phyloP scores from a whole-genome alignment of 768 basidiomycete species.

The Pholiota conissans region DNA sequence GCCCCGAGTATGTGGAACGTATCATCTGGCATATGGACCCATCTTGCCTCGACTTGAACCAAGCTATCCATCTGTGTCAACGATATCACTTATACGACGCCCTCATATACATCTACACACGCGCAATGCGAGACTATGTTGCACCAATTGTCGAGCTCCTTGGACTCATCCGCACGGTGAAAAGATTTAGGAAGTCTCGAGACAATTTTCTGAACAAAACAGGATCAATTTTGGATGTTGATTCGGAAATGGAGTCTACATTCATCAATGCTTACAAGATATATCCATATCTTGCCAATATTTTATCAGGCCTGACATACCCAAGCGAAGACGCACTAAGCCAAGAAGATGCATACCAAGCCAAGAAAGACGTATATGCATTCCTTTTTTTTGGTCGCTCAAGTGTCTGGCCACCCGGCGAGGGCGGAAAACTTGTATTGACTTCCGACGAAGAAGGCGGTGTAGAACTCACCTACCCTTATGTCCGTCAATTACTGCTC shows the following conservation, averaged over 20 bases:
- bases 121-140: slow-evolving; percentile 85
- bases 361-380: slow-evolving; percentile 72
- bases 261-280: slow-evolving; percentile 87
- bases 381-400: slow-evolving; percentile 88
- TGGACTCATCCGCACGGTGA: slow-evolving; percentile 69
- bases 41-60: slow-evolving; percentile 87
- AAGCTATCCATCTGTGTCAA: slow-evolving; percentile 86
- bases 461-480: slow-evolving; percentile 85
- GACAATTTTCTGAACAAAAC: slow-evolving; percentile 30
- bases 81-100: slow-evolving; percentile 86
- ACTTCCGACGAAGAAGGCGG: slow-evolving; percentile 76
- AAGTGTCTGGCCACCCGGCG: slow-evolving; percentile 71
- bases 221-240: slow-evolving; percentile 24
- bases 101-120: slow-evolving; percentile 90
- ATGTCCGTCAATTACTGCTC: slow-evolving; percentile 76
- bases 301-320: slow-evolving; percentile 81
- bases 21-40: slow-evolving; percentile 98
- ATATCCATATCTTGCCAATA: slow-evolving; percentile 82
- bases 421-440: slow-evolving; percentile 70
- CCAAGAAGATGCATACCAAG: slow-evolving; percentile 61
- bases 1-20: slow-evolving; percentile 78
- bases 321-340: slow-evolving; percentile 78
- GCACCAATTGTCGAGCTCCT: slow-evolving; percentile 87
- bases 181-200: slow-evolving; percentile 47
- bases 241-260: slow-evolving; percentile 49